A percentile compares a stretch with the other conserved stretches of the same genome.
Evolutionary conservation across 371 early-diverging fungal species (phyloP).

Genomic region (Circinella umbellata): DNA sequence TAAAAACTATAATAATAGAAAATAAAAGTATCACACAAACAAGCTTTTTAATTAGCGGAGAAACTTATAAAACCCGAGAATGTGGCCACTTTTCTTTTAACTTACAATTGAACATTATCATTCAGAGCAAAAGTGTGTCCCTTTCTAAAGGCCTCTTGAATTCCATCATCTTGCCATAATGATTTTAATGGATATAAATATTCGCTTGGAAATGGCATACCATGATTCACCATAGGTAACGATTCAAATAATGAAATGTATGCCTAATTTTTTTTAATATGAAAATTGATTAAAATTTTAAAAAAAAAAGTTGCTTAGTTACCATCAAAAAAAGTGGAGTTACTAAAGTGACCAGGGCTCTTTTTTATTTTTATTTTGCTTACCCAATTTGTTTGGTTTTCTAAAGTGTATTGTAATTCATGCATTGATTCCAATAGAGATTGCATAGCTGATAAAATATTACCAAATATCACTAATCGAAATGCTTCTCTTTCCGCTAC

Average conservation of each 20-base stretch:
- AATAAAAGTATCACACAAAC: neutral
- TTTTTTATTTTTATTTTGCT: neutral
- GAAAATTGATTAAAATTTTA: no score
- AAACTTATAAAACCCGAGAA: neutral
- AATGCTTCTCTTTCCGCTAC: slow-evolving; percentile 84
- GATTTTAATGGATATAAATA: slow-evolving; percentile 72
- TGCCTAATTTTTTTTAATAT: slow-evolving; percentile 18
- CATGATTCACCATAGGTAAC: slow-evolving; percentile 52
- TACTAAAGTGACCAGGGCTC: no score
- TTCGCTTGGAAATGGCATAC: slow-evolving; percentile 69
- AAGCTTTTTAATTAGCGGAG: neutral
- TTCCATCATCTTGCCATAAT: slow-evolving; percentile 77
- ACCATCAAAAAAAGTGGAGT: no score
- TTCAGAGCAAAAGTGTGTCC: slow-evolving; percentile 84
- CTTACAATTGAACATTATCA: slow-evolving; percentile 80
- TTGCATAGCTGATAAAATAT: slow-evolving; percentile 85
- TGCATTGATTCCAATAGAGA: slow-evolving; percentile 88
- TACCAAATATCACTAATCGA: slow-evolving; percentile 85
- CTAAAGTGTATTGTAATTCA: slow-evolving; percentile 63
- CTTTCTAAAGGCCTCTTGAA: slow-evolving; percentile 67
- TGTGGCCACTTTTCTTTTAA: neutral
- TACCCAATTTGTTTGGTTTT: slow-evolving; percentile 63
- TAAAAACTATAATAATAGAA: slow-evolving; percentile 68
- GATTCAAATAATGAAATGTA: slow-evolving; percentile 36
- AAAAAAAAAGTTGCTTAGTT: no score